phyloP scores from a whole-genome alignment of 805 yeast species.

The Lipomyces mesembrius region DNA sequence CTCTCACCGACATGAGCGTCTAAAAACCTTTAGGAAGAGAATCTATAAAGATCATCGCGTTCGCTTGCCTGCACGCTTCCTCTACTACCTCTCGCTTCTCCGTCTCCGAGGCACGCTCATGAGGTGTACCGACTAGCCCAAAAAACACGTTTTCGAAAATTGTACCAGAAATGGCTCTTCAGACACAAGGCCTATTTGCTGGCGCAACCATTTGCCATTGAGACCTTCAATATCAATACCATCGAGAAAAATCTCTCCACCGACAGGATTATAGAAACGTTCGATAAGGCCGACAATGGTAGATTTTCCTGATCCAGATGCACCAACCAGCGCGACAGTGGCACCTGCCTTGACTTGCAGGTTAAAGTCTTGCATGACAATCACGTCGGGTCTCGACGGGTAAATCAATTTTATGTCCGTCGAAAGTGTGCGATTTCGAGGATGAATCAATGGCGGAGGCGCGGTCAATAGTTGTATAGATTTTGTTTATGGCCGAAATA shows the following conservation, averaged over 20 bases:
- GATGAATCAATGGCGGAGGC: constrained; percentile 47
- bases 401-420: constrained; percentile 41
- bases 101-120: constrained; percentile 47
- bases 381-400: constrained; percentile 44
- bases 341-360: constrained; percentile 67
- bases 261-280: constrained; percentile 14
- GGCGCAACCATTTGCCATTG: constrained; percentile 57
- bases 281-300: constrained; percentile 58
- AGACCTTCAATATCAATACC: constrained; percentile 56
- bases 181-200: constrained; percentile 62
- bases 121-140: constrained; percentile 55
- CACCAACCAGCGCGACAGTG: constrained; percentile 88
- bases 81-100: constrained; percentile 47
- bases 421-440: constrained; percentile 35
- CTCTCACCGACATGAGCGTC: constrained; percentile 59
- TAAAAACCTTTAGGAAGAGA: constrained; percentile 57
- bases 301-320: constrained; percentile 62
- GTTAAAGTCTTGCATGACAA: constrained; percentile 40
- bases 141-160: constrained; percentile 79
- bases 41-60: constrained; percentile 56
- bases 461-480: constrained; percentile 51
- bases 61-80: constrained; percentile 45
- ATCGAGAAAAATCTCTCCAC: constrained; percentile 56
- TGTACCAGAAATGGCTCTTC: constrained; percentile 73
- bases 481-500: constrained; percentile 48